These are phyloP conservation scores for Naganishia sp. DNA, from an alignment of 1,284 basidiomycete species.

Conservation along the genomic window DNA sequence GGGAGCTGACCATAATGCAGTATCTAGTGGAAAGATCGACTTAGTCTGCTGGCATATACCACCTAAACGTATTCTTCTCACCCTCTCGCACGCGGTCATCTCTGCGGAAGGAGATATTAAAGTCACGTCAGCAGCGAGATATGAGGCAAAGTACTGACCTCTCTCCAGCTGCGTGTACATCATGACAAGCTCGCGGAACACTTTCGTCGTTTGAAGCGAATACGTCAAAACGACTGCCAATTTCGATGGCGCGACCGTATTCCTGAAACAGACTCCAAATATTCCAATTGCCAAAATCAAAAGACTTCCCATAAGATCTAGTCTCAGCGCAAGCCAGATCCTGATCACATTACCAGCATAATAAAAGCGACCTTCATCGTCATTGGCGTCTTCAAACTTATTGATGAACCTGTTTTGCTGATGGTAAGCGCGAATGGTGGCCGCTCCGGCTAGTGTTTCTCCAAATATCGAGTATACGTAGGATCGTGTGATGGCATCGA, in stretches of 20 bases:
- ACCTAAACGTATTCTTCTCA: constrained; percentile 66
- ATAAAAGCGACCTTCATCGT: constrained; percentile 41
- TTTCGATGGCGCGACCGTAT: constrained; percentile 42
- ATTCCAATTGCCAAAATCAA: constrained; percentile 42
- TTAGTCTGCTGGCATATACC: not conserved
- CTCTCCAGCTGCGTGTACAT: constrained; percentile 63
- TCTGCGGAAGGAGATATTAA: constrained; percentile 77
- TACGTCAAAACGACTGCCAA: constrained; percentile 51
- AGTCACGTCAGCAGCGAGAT: constrained; percentile 85
- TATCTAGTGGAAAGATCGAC: not conserved
- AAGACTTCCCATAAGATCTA: constrained; percentile 41
- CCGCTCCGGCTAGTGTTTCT: constrained; percentile 44
- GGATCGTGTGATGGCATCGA: constrained; percentile 44
- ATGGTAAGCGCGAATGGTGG: constrained; percentile 43
- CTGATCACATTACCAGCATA: constrained; percentile 30
- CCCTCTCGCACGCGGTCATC: constrained; percentile 70
- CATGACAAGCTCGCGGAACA: constrained; percentile 41
- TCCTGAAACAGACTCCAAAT: constrained; percentile 44
- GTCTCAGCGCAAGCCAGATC: constrained; percentile 47
- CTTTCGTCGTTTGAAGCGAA: constrained; percentile 37
- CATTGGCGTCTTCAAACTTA: constrained; percentile 38
- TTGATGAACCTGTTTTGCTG: constrained; percentile 39
- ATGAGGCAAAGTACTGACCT: constrained; percentile 71
- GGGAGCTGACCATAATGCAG: constrained; percentile 40
- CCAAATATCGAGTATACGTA: constrained; percentile 45